Evolutionary conservation across 2,329 filamentous ascomycete species (phyloP).

Genomic region (Ilyonectria robusta): DNA sequence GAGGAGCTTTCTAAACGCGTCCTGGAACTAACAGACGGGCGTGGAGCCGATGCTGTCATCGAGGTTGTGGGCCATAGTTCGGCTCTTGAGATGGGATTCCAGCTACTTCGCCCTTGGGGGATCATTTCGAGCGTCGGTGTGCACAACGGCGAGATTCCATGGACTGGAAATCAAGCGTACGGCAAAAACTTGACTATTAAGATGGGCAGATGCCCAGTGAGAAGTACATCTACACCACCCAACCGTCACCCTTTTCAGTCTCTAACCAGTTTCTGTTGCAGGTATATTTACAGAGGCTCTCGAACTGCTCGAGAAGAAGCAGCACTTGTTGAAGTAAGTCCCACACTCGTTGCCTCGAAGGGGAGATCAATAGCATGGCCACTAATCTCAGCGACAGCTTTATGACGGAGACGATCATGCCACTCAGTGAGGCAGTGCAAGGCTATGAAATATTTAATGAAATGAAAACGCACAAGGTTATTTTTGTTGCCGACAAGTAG

Average conservation of each 20-base stretch:
- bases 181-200: conserved; percentile 76
- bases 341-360: neutral
- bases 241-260: neutral
- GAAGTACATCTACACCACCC: conserved; percentile 55
- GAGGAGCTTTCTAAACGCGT: conserved; percentile 76
- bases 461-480: conserved; percentile 79
- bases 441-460: conserved; percentile 78
- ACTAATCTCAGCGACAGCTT: conserved; percentile 62
- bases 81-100: conserved; percentile 76
- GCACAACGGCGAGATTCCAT: conserved; percentile 77
- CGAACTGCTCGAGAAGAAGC: conserved; percentile 5
- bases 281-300: conserved; percentile 9
- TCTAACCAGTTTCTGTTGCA: neutral
- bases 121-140: conserved; percentile 79
- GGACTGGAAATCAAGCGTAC: conserved; percentile 72
- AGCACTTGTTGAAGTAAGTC: conserved; percentile 15
- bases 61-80: conserved; percentile 78
- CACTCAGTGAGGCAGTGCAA: conserved; percentile 71
- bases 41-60: conserved; percentile 85
- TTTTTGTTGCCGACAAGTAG: conserved; percentile 61
- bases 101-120: conserved; percentile 75
- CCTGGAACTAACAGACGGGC: conserved; percentile 78
- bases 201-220: conserved; percentile 79
- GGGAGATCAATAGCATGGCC: conserved; percentile 46
- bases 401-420: conserved; percentile 80